Conservation (phyloP, 1,284 basidiomycete genomes). For the Microbotryomycetes sp. region DNA sequence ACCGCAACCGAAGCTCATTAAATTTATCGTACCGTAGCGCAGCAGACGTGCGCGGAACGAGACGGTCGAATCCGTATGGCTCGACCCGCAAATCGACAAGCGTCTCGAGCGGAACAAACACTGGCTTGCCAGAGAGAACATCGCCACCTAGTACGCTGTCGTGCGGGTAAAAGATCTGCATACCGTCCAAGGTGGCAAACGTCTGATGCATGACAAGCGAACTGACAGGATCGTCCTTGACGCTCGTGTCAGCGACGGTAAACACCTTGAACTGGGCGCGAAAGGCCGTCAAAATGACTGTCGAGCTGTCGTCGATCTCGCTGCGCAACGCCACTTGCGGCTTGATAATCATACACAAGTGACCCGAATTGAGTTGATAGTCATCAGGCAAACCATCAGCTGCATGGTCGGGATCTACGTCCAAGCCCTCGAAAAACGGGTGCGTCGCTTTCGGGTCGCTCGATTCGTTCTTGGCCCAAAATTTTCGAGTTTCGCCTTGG, state of each 20-base stretch:
- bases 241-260: conserved; percentile 69
- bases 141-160: conserved; percentile 18
- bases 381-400: conserved; percentile 41
- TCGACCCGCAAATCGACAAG: conserved; percentile 76
- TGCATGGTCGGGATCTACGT: conserved; percentile 30
- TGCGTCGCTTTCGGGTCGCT: conserved; percentile 8
- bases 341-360: conserved; percentile 77
- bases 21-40: conserved; percentile 88
- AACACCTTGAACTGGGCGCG: conserved; percentile 76
- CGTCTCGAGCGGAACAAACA: conserved; percentile 75
- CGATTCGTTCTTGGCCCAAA: conserved; percentile 15
- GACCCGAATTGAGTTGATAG: conserved; percentile 51
- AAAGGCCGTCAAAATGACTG: conserved; percentile 71
- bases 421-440: conserved; percentile 21
- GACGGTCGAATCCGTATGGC: conserved; percentile 72
- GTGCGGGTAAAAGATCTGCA: conserved; percentile 80
- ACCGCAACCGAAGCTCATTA: conserved; percentile 78
- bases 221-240: conserved; percentile 74
- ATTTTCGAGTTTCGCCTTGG: conserved; percentile 24
- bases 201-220: conserved; percentile 79
- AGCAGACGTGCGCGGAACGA: conserved; percentile 83
- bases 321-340: conserved; percentile 81
- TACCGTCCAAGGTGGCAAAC: conserved; percentile 63
- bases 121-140: conserved; percentile 45
- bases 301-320: conserved; percentile 54